Evolutionary conservation across 306 rosid genomes (phyloP).

Genomic region (Prinsepia uniflora): DNA sequence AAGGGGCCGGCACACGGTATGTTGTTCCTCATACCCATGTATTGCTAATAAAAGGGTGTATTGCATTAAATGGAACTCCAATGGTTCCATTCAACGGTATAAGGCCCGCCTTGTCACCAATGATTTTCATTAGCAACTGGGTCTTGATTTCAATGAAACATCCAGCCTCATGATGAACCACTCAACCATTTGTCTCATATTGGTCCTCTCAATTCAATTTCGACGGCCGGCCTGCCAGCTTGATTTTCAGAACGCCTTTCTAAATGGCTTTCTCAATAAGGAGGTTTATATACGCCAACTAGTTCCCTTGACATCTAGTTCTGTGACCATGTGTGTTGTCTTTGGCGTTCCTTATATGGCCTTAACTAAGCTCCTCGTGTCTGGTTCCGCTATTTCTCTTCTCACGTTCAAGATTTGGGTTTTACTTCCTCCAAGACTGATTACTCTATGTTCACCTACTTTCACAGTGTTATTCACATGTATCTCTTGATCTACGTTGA

Average conservation of each 20-base stretch:
- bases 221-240: neutral
- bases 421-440: neutral
- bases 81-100: neutral
- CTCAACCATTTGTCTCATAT: neutral
- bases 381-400: neutral
- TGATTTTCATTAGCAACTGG: neutral
- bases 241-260: neutral
- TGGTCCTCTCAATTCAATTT: neutral
- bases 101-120: neutral
- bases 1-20: neutral
- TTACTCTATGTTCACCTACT: neutral
- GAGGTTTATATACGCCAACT: neutral
- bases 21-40: neutral
- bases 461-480: neutral
- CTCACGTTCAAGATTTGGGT: neutral
- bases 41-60: neutral
- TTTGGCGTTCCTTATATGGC: neutral
- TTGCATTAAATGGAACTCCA: neutral
- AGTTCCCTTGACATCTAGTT: neutral
- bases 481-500: no score
- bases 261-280: neutral
- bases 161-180: neutral
- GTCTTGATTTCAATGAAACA: neutral
- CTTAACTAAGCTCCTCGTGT: neutral
- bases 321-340: neutral